Evolutionary conservation across 257 asterid species (phyloP).

Genomic region (Thymus quinquecostatus): DNA sequence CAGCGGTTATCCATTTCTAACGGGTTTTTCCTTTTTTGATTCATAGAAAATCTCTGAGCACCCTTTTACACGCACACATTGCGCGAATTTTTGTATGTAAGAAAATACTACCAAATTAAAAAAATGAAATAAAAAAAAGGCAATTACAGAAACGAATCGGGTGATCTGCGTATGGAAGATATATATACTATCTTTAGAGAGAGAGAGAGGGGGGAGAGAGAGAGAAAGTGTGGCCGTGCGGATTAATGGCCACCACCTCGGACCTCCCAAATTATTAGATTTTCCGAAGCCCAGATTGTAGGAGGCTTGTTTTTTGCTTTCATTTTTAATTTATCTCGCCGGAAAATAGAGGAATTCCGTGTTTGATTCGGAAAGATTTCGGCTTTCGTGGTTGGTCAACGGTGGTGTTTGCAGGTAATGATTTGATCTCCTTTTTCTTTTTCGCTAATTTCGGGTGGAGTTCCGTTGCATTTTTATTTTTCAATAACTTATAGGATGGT

Average conservation of each 20-base stretch:
- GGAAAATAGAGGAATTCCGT: constrained; percentile 29
- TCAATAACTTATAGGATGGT: constrained; percentile 31
- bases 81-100: constrained; percentile 23
- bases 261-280: constrained; percentile 24
- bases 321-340: neutral
- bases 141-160: constrained; percentile 32
- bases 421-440: constrained; percentile 21
- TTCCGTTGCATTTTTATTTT: constrained; percentile 18
- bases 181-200: constrained; percentile 26
- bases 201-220: neutral
- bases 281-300: constrained; percentile 11
- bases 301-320: constrained; percentile 14
- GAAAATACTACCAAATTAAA: neutral
- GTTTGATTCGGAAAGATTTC: constrained; percentile 22
- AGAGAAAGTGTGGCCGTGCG: constrained; percentile 49
- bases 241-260: constrained; percentile 53
- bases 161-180: constrained; percentile 24
- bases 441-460: neutral
- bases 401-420: constrained; percentile 74
- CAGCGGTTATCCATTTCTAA: constrained; percentile 66
- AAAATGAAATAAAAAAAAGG: constrained; percentile 1
- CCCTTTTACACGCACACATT: constrained; percentile 32
- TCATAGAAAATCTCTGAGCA: constrained; percentile 7
- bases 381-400: constrained; percentile 34
- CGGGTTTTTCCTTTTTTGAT: constrained; percentile 41